Base-by-base conservation (phyloP, 495 filamentous ascomycete species). In the Hypoxylon fuscum region DNA sequence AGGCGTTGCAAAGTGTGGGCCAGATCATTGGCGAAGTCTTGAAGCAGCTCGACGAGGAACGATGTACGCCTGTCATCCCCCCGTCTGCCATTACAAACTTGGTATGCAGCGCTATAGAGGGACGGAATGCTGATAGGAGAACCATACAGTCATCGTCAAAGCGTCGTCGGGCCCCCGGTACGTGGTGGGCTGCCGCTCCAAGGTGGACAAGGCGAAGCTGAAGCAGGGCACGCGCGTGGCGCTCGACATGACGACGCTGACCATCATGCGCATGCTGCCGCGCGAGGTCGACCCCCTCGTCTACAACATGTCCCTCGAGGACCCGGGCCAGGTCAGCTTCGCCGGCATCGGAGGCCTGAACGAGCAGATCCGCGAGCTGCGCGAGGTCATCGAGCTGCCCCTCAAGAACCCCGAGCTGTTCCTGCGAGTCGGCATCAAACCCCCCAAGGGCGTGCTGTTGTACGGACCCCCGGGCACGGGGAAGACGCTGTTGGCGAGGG, bases 281-380 rank as follows among this genome's bases (percentile, higher is more conserved):
- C 91, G 96, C 65, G 96, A 99, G 80, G 96, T 99, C 62, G 96
- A 99, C 72, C 96, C 96, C 14, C 79, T 98, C 64, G 96, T 99
- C 46, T 99, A 99, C 84, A 99, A 97, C 81, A 99, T 99, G 96
- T 99, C 96, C 37, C 79, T 99, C 55, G 96, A 98, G 76, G 96
- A 99, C 71, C 95, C 96, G 1, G 96, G 96, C 15, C 93, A 97
- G 74, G 90, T 99, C 75, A 96, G 90, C 80, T 99, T 99, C 71
- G 94, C 88, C n/a, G 96, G 96, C 62, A 99, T 99, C 70, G 96
- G 96, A 79, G 96, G 96, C 64, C 77, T 99, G 69, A 99, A 99
- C 77, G 96, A 99, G 61, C 96, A 99, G 78, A 99, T 99, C 71
- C 84, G 96, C 77, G 96, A 99, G 78, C 80, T 99, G 55, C 86